A percentile compares a stretch with the other conserved stretches of the same genome.
Conservation (phyloP, 164 flowering plant species). For the Tetracentron sinense region DNA sequence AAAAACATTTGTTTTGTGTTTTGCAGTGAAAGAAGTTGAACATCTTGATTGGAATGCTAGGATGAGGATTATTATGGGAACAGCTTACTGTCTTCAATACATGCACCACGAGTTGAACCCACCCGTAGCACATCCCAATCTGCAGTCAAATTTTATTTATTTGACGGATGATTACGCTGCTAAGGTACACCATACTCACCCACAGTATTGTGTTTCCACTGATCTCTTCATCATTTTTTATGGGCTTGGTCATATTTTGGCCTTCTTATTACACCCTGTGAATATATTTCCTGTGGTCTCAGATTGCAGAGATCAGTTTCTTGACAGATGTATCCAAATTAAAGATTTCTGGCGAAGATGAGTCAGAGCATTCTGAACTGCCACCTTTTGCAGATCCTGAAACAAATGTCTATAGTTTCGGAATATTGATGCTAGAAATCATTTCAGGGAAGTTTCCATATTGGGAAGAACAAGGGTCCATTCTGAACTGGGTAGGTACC, state of each 20-base stretch:
- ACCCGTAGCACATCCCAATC: constrained; percentile 52
- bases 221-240: background rate
- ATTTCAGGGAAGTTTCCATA: constrained; percentile 78
- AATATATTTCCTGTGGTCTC: constrained; percentile 6
- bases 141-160: constrained; percentile 43
- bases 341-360: constrained; percentile 32
- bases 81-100: constrained; percentile 83
- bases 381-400: constrained; percentile 49
- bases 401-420: constrained; percentile 70
- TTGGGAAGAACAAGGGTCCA: constrained; percentile 57
- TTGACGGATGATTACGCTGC: constrained; percentile 93
- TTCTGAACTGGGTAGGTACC: constrained; percentile 61
- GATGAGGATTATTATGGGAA: constrained; percentile 83
- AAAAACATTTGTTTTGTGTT: constrained; percentile 1
- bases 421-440: constrained; percentile 69
- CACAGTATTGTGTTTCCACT: background rate
- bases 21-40: constrained; percentile 77
- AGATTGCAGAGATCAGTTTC: constrained; percentile 64
- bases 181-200: constrained; percentile 41
- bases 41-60: constrained; percentile 91
- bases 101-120: constrained; percentile 91
- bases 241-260: background rate
- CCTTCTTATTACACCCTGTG: background rate
- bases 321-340: constrained; percentile 28
- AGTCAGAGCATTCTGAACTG: constrained; percentile 29